These are phyloP conservation scores for Aspergillus arachidicola DNA, from an alignment of 2,329 filamentous ascomycete species.

Conservation along the genomic window DNA sequence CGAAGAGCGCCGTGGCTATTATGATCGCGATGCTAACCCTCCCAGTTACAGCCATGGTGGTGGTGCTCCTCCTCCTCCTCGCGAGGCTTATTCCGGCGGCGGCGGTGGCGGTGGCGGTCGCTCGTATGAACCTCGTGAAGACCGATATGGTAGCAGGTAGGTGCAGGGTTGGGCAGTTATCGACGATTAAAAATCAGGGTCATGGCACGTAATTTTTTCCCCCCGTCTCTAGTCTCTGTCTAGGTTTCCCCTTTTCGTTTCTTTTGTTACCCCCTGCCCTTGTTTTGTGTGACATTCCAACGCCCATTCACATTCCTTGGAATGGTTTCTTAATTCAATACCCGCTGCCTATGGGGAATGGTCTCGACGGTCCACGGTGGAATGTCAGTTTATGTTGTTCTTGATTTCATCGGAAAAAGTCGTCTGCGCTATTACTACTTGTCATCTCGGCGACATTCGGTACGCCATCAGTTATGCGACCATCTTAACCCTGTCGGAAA, in stretches of 20 bases:
- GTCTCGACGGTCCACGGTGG: slow-evolving; percentile 39
- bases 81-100: slow-evolving; percentile 34
- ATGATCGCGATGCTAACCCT: slow-evolving; percentile 57
- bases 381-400: slow-evolving; percentile 39
- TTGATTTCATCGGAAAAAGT: slow-evolving; percentile 31
- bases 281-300: slow-evolving; percentile 24
- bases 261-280: slow-evolving; percentile 17
- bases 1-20: slow-evolving; percentile 55
- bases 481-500: slow-evolving; percentile 29
- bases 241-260: slow-evolving; percentile 21
- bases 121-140: slow-evolving; percentile 45
- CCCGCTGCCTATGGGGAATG: slow-evolving; percentile 35
- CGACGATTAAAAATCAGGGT: slow-evolving; percentile 20
- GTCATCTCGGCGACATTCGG: slow-evolving; percentile 38
- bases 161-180: slow-evolving; percentile 31
- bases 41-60: slow-evolving; percentile 44
- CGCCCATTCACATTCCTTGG: slow-evolving; percentile 34
- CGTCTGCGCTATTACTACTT: slow-evolving; percentile 38
- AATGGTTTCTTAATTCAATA: slow-evolving; percentile 35
- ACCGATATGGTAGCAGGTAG: slow-evolving; percentile 46
- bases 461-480: slow-evolving; percentile 37
- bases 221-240: slow-evolving; percentile 17
- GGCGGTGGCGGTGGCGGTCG: slow-evolving; percentile 31
- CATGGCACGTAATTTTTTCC: slow-evolving; percentile 20
- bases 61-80: slow-evolving; percentile 35